phyloP scores from a whole-genome alignment of 2,329 filamentous ascomycete genomes.

The Aspergillus ochraceoroseus region DNA sequence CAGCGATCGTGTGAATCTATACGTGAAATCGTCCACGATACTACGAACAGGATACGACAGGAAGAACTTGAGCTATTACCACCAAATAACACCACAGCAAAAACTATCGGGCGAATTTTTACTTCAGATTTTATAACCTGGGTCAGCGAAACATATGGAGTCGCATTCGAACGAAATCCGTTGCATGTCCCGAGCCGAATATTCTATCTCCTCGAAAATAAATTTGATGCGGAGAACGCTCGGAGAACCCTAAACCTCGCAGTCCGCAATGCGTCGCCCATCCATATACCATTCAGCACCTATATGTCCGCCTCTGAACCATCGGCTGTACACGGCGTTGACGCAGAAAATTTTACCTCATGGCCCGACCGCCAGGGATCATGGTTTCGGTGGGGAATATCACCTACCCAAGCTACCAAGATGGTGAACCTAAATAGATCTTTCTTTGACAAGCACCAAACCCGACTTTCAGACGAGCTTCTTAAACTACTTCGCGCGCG shows the following conservation, averaged over 20 bases:
- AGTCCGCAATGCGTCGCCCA: slow-evolving; percentile 18
- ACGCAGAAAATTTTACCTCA: slow-evolving; percentile 23
- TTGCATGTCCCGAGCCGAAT: slow-evolving; percentile 25
- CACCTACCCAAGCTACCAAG: slow-evolving; percentile 22
- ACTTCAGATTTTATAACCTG: slow-evolving; percentile 31
- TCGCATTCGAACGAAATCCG: slow-evolving; percentile 26
- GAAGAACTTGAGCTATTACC: slow-evolving; percentile 27
- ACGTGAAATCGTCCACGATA: slow-evolving; percentile 32
- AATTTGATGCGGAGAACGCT: slow-evolving; percentile 30
- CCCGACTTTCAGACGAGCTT: slow-evolving; percentile 30
- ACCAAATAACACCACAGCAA: slow-evolving; percentile 11
- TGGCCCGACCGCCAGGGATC: slow-evolving; percentile 32
- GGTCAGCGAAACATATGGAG: slow-evolving; percentile 30
- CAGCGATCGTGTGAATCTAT: slow-evolving; percentile 33
- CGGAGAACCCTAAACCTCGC: slow-evolving; percentile 36
- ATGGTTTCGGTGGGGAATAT: slow-evolving; percentile 40
- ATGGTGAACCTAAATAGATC: slow-evolving; percentile 19
- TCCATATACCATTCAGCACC: slow-evolving; percentile 32
- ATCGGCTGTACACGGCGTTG: slow-evolving; percentile 26
- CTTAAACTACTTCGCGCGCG: slow-evolving; percentile 28
- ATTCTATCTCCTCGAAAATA: slow-evolving; percentile 33
- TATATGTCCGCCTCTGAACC: slow-evolving; percentile 31
- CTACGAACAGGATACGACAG: slow-evolving; percentile 29
- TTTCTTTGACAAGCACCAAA: slow-evolving; percentile 31
- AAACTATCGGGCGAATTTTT: slow-evolving; percentile 19